Percentiles rank a stretch among this genome's conserved stretches.
Evolutionary conservation across 2,329 filamentous ascomycete genomes (phyloP).

Genomic region (Botrytis elliptica): DNA sequence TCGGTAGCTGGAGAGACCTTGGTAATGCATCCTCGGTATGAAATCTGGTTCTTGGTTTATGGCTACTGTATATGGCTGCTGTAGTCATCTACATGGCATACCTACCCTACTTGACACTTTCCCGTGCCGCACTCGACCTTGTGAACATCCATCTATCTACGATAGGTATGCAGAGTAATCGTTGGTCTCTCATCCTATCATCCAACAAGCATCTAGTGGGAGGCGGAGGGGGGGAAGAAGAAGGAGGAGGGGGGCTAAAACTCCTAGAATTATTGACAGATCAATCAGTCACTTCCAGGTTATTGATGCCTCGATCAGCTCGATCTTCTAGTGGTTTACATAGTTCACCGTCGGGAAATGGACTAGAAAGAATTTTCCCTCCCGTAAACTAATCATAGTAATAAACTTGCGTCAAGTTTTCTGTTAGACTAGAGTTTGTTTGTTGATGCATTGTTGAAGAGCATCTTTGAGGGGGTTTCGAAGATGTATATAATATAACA

Average conservation of each 20-base stretch:
- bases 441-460: background rate
- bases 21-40: background rate
- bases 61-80: background rate
- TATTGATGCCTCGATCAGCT: background rate
- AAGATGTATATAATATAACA: background rate
- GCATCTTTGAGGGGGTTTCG: background rate
- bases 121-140: background rate
- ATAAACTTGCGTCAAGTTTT: background rate
- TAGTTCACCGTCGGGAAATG: background rate
- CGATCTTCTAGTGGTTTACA: background rate
- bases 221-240: background rate
- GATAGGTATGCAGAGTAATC: background rate
- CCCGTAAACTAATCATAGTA: accelerated
- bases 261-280: background rate
- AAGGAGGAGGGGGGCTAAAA: background rate
- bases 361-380: background rate
- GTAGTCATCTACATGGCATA: background rate
- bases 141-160: background rate
- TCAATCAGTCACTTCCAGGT: background rate
- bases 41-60: background rate
- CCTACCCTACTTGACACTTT: background rate
- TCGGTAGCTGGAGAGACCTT: background rate
- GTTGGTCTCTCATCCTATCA: background rate
- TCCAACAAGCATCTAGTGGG: background rate
- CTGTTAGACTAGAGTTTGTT: background rate